Evolutionary conservation across 2,329 filamentous ascomycete species (phyloP).

Genomic region (Coniochaeta hoffmannii): DNA sequence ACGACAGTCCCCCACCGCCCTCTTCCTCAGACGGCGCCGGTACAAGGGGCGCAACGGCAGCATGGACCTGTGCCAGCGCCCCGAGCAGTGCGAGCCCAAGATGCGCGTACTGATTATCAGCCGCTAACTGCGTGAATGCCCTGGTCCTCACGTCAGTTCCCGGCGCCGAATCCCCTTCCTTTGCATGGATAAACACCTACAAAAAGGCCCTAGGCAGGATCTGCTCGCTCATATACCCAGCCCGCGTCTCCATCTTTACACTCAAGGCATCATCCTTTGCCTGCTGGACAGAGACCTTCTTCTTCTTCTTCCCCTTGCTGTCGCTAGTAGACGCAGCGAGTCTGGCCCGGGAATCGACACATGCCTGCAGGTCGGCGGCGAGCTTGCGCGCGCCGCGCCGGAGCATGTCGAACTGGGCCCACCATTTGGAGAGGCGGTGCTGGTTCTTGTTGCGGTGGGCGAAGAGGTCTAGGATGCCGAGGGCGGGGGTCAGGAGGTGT

Average conservation of each 20-base stretch:
- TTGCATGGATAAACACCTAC: slow-evolving; percentile 24
- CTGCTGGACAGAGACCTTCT: slow-evolving; percentile 2
- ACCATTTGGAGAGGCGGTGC: slow-evolving; percentile 77
- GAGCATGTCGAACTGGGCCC: slow-evolving; percentile 62
- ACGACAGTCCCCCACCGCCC: not conserved
- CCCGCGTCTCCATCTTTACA: slow-evolving; percentile 16
- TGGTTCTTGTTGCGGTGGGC: slow-evolving; percentile 87
- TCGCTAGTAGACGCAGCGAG: slow-evolving; percentile 27
- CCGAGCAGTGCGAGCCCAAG: slow-evolving; percentile 64
- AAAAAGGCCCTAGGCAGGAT: slow-evolving; percentile 34
- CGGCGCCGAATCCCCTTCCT: too few species aligned
- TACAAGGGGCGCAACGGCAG: slow-evolving; percentile 30
- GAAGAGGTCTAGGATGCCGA: slow-evolving; percentile 61
- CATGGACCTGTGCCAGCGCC: slow-evolving; percentile 51
- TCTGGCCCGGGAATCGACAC: slow-evolving; percentile 11
- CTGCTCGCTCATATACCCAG: slow-evolving; percentile 30
- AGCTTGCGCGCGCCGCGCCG: slow-evolving; percentile 58
- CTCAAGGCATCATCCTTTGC: slow-evolving; percentile 1
- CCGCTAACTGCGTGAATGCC: slow-evolving; percentile 61
- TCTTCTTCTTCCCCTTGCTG: slow-evolving; percentile 9
- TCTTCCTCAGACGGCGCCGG: not conserved
- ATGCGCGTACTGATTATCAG: slow-evolving; percentile 65
- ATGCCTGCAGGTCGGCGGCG: slow-evolving; percentile 23
- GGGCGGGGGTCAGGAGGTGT: slow-evolving; percentile 28
- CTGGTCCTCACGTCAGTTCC: slow-evolving; percentile 23